Percentiles rank a stretch among this genome's conserved stretches.
Evolutionary conservation across 768 basidiomycete genomes (phyloP).

Genomic region (Phlebiopsis gigantea): DNA sequence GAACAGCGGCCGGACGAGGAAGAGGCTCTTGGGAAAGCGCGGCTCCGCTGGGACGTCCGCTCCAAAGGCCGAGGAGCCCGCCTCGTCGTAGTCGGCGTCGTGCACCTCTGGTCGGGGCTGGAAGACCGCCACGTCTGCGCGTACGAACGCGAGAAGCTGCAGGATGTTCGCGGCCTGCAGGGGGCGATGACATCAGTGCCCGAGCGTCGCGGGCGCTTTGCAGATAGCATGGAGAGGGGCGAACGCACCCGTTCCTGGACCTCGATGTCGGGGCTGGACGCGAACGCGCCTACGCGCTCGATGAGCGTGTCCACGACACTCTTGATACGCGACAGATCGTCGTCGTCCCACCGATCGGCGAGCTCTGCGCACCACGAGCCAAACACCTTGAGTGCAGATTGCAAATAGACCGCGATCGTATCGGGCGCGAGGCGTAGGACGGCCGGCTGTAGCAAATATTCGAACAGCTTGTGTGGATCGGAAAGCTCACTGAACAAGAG

Average conservation of each 20-base stretch:
- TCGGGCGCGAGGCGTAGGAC: slow-evolving; percentile 45
- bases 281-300: slow-evolving; percentile 52
- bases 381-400: slow-evolving; percentile 82
- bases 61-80: slow-evolving; percentile 34
- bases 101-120: slow-evolving; percentile 33
- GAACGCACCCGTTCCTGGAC: slow-evolving; percentile 83
- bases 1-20: slow-evolving; percentile 79
- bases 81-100: slow-evolving; percentile 32
- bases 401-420: slow-evolving; percentile 74
- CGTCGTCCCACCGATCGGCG: slow-evolving; percentile 73
- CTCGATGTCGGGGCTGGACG: slow-evolving; percentile 67
- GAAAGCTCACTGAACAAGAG: slow-evolving; percentile 55
- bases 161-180: slow-evolving; percentile 74
- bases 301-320: slow-evolving; percentile 58
- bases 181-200: background rate
- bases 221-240: no score
- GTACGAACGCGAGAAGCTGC: slow-evolving; percentile 71
- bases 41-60: slow-evolving; percentile 33
- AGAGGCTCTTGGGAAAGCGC: slow-evolving; percentile 83
- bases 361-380: slow-evolving; percentile 77
- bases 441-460: slow-evolving; percentile 60
- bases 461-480: slow-evolving; percentile 70
- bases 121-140: slow-evolving; percentile 61
- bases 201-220: background rate
- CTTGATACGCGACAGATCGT: slow-evolving; percentile 60